Percentiles rank a stretch among this genome's conserved stretches.
phyloP scores from a whole-genome alignment of 495 filamentous ascomycete species.

The Neurospora cerealis region DNA sequence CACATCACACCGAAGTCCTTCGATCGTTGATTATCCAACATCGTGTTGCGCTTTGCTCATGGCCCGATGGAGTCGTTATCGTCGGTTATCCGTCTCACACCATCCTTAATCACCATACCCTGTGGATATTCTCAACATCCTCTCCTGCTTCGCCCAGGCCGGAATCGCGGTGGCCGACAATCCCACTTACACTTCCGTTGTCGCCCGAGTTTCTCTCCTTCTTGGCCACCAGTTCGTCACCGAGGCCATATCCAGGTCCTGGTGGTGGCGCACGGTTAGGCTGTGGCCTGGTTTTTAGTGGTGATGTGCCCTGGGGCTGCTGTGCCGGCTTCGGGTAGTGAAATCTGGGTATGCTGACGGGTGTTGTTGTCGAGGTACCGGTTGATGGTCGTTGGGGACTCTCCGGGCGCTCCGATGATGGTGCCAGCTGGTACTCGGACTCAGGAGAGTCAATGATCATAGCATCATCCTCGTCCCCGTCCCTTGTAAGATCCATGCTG shows the following conservation, averaged over 20 bases:
- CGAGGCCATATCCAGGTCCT: constrained; percentile 15
- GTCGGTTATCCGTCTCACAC: neutral
- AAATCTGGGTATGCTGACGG: constrained; percentile 5
- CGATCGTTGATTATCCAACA: neutral
- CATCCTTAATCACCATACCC: neutral
- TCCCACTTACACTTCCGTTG: neutral
- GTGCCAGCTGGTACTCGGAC: constrained; percentile 4
- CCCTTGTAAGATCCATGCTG: neutral
- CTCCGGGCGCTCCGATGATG: neutral
- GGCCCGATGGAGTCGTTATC: neutral
- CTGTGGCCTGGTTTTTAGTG: constrained; percentile 24
- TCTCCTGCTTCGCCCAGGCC: neutral
- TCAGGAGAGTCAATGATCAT: constrained; percentile 10
- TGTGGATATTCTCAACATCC: constrained; percentile 4
- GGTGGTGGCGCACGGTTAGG: constrained; percentile 29
- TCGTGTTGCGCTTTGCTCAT: neutral
- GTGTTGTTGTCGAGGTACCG: constrained; percentile 2
- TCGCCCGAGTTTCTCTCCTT: neutral
- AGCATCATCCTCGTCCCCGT: constrained; percentile 2
- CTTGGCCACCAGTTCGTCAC: neutral
- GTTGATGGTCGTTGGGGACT: neutral
- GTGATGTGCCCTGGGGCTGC: neutral
- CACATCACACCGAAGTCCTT: neutral
- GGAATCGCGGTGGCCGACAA: neutral
- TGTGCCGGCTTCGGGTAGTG: constrained; percentile 13